Base-by-base conservation (phyloP, 805 yeast species). In the Candida anglica region DNA sequence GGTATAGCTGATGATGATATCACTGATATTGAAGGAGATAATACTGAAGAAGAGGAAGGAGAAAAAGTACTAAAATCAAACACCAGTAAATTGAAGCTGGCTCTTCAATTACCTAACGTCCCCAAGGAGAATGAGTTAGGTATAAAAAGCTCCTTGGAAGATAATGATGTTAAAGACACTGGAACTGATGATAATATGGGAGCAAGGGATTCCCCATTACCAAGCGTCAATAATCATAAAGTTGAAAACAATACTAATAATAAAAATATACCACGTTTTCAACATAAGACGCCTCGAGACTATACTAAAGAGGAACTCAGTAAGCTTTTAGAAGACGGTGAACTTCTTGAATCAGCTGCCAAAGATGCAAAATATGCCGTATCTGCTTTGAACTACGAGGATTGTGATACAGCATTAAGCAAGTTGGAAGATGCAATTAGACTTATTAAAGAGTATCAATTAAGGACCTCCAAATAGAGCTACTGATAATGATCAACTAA, bases 291-390 rank as follows among this genome's bases (percentile, higher is more conserved):
- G 19, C 36, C 14, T 8, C 24, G 11, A 6, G 25, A 50, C n/a
- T 50, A 52, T 9, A 38, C 48, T 4, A 50, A 45, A 28, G 39
- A 47, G 9, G 53, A 51, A 27, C 8, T 37, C 32, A 14, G 39
- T 33, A 13, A 19, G 14, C 6, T 43, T 42, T 9, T 42, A 34
- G 2, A 44, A 39, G 3, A 48, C 40, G 10, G 39, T 34, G 7
- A 48, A 44, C 9, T 43, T 40, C 6, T 44, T 40, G 21, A 44
- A 44, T 7, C 55, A 28, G 18, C 42, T 20, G 7, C 36, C 47
- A 27, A 46, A 34, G 29, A 23, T 17, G 27, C 30, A 8, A 33
- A 33, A 29, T 35, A 34, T n/a, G 36, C 26, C 13, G 32, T 28
- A 42, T 6, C 36, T 26, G 36, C 30, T 5, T 20, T 32, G 14